Percentiles rank a stretch among this genome's conserved stretches.
phyloP scores from a whole-genome alignment of 768 basidiomycete genomes.

The Tulasnella sp. region DNA sequence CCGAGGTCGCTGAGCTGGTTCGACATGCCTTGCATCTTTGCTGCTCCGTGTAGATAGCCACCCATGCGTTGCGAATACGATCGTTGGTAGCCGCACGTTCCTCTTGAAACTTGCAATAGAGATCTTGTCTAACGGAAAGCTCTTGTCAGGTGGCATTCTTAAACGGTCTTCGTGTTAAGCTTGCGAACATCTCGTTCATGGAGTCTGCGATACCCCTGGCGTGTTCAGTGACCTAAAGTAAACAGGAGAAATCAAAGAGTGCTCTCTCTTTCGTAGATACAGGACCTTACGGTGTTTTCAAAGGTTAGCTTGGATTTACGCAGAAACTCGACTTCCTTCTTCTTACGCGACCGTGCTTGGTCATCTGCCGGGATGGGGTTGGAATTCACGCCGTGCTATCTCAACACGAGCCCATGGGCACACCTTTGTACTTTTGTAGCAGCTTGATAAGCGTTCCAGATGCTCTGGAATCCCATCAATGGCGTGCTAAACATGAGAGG shows the following conservation, averaged over 20 bases:
- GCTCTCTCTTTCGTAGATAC: background rate
- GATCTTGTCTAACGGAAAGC: background rate
- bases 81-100: conserved; percentile 5
- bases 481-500: background rate
- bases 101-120: background rate
- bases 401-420: background rate
- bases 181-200: background rate
- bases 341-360: conserved; percentile 2
- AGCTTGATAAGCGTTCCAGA: conserved; percentile 1
- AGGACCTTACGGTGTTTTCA: background rate
- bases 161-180: background rate
- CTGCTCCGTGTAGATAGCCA: background rate
- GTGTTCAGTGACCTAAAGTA: background rate
- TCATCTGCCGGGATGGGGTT: background rate
- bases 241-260: background rate
- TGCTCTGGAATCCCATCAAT: background rate
- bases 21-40: background rate
- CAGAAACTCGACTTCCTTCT: conserved; percentile 14
- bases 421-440: conserved; percentile 3
- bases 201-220: background rate
- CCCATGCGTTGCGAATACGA: background rate
- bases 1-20: background rate
- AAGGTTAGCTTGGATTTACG: background rate
- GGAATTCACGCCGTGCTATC: background rate
- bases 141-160: background rate